Evolutionary conservation across 306 rosid genomes (phyloP).

Genomic region (Carpinus viminea): DNA sequence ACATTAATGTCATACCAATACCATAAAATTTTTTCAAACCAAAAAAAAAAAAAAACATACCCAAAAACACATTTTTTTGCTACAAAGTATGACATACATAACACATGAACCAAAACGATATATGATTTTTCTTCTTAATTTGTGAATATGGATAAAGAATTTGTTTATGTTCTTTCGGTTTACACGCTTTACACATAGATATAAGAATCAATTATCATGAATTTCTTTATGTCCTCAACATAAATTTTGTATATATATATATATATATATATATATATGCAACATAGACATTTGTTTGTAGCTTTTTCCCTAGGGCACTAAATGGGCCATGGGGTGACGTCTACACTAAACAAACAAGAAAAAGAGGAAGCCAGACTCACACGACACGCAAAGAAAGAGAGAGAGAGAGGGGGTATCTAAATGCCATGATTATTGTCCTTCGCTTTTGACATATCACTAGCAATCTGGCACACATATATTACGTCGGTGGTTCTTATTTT

Average conservation of each 20-base stretch:
- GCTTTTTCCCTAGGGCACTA: background rate
- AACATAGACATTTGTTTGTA: background rate
- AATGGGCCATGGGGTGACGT: background rate
- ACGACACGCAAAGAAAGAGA: background rate
- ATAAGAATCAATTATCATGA: background rate
- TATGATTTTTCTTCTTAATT: no score
- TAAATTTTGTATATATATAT: no score
- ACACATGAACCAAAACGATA: no score
- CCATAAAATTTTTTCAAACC: no score
- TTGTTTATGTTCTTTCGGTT: background rate
- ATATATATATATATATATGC: no score
- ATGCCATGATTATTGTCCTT: background rate
- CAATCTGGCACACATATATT: background rate
- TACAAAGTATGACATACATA: no score
- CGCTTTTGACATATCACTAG: background rate
- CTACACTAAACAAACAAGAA: background rate
- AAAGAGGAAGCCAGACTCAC: background rate
- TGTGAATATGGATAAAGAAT: no score
- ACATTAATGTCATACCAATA: no score
- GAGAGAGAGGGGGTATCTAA: background rate
- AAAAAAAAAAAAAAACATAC: no score
- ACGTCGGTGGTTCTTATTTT: background rate
- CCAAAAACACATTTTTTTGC: no score
- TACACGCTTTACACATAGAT: background rate
- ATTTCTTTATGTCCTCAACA: background rate